A percentile compares a stretch with the other conserved stretches of the same genome.
Conservation (phyloP, 1,284 basidiomycete genomes). For the Fomitopsis betulina region DNA sequence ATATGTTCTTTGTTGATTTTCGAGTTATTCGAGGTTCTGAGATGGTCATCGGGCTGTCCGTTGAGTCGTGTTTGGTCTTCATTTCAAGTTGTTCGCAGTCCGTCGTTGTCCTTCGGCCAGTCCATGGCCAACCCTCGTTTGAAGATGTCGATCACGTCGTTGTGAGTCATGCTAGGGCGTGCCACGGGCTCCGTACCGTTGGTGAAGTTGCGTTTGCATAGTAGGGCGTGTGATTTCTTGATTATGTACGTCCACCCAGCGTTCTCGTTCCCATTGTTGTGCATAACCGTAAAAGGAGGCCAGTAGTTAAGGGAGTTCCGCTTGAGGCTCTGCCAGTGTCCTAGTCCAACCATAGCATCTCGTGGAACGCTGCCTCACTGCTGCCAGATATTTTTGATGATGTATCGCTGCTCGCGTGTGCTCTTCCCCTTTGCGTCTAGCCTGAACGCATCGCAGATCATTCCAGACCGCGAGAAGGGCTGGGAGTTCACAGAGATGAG, state of each 20-base stretch:
- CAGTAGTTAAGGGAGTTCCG: not conserved
- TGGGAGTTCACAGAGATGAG: conserved; percentile 5
- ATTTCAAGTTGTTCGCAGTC: not conserved
- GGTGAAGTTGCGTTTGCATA: not conserved
- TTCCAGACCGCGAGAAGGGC: conserved; percentile 7
- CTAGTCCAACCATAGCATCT: no score
- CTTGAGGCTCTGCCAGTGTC: not conserved
- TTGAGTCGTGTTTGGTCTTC: not conserved
- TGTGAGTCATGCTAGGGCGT: not conserved
- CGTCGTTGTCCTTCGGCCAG: not conserved
- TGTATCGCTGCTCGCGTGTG: not conserved
- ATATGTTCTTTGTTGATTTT: no score
- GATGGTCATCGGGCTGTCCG: no score
- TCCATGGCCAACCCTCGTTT: not conserved
- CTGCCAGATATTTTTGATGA: not conserved
- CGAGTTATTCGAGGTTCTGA: no score
- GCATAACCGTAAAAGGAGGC: no score
- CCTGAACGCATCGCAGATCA: not conserved
- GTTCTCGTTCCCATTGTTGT: not conserved
- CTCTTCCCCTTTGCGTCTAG: not conserved
- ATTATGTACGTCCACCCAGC: not conserved
- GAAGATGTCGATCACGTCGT: not conserved
- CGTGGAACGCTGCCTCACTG: not conserved
- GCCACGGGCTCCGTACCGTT: not conserved
- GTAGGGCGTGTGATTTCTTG: not conserved